Conservation (phyloP, 2,329 filamentous ascomycete species). For the Aspergillus clavatus region DNA sequence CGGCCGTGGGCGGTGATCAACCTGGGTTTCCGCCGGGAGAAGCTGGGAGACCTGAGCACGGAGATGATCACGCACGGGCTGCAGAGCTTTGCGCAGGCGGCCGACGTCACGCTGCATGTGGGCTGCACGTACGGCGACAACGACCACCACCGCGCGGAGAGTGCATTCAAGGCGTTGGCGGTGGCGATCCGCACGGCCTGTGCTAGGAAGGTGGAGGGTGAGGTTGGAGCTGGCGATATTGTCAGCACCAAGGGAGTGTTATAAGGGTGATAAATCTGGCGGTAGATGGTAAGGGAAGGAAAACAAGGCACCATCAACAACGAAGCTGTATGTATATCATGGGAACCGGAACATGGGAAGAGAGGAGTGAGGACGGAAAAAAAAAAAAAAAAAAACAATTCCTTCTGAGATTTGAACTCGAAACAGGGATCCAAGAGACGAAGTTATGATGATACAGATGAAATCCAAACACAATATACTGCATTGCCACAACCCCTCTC, state of each 20-base stretch:
- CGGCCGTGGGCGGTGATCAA: constrained; percentile 81
- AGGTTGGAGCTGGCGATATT: constrained; percentile 84
- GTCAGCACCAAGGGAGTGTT: constrained; percentile 95
- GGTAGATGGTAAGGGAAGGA: background rate
- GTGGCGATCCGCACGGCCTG: constrained; percentile 78
- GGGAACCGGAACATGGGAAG: too few species aligned
- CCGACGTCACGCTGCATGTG: constrained; percentile 89
- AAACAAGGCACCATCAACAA: too few species aligned
- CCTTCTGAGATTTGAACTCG: too few species aligned
- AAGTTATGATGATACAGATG: constrained; percentile 5
- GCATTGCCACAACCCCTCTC: background rate
- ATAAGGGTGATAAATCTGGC: constrained; percentile 26
- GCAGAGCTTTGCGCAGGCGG: constrained; percentile 87
- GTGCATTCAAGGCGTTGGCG: constrained; percentile 93
- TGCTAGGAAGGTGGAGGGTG: constrained; percentile 64
- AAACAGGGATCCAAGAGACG: constrained; percentile 3
- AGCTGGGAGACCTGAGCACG: constrained; percentile 84
- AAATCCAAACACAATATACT: background rate
- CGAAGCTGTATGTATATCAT: background rate
- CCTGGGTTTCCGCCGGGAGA: constrained; percentile 80
- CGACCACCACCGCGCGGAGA: constrained; percentile 94
- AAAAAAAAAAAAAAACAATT: too few species aligned
- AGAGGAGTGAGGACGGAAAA: too few species aligned
- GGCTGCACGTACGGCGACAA: constrained; percentile 87
- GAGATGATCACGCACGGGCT: constrained; percentile 98